Base-by-base conservation (phyloP, 163 green algal genomes). In the Picocystis sp. region DNA sequence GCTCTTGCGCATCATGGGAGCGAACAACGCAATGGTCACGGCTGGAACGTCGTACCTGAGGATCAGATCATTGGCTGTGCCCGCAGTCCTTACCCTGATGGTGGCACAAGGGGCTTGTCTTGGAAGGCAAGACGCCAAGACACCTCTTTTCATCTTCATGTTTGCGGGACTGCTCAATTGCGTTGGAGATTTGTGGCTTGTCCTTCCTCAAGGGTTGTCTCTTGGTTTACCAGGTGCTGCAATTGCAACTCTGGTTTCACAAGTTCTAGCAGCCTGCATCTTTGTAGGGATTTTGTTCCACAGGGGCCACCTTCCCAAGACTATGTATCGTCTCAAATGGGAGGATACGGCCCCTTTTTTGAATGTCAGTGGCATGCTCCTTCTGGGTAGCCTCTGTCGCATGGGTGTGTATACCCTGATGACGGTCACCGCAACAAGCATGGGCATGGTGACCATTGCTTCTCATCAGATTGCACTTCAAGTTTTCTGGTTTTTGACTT, bases 401-500 rank as follows among this genome's bases (percentile, higher is more conserved):
- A 76, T 79, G 62, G 56, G 47, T 2, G 58, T 63, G 2, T 83
- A 80, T 48, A 65, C 58, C n/a, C 47, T 58, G 53, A 65, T 85
- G 51, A 72, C 74, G 11, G 33, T 50, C 3, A 58, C 45, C 1
- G 77, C 77, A 14, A 66, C 74, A 3, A 45, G 43, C 17, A 24
- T 79, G 14, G 77, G 77, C 33, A 68, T 53, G 0, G 29, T 75
- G 2, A 22, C 35, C 9, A 46, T 64, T 25, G 77, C 77, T 9
- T 55, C 71, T 2, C 77, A 85, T 58, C 77, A 86, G 60, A 66
- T 85, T n/a, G 49, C 65, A 11, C 61, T 73, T 47, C 70, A 81
- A 60, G 42, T 79, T 33, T 83, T 82, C 22, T 86, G 77, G 77
- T 72, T 81, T 29, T 46, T 86, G 14, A 64, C 55, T 6, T 85